Evolutionary conservation across 1,139 yeast genomes (phyloP).

Genomic region (Yamadazyma pseudoaaseri): DNA sequence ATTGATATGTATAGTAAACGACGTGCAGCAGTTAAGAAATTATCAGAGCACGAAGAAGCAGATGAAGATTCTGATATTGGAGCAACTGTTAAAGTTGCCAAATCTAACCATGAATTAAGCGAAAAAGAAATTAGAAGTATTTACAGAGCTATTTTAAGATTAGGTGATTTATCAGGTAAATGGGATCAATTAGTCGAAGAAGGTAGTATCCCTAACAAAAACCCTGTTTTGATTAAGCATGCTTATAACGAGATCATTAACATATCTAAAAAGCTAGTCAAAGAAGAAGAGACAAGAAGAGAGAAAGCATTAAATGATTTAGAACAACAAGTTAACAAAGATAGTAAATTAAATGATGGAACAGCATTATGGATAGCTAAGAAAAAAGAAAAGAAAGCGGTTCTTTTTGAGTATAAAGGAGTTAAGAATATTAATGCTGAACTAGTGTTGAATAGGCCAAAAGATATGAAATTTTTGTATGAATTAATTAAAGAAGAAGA

Average conservation of each 20-base stretch:
- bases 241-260: constrained; percentile 71
- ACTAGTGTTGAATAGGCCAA: constrained; percentile 75
- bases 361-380: constrained; percentile 53
- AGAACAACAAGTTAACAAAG: constrained; percentile 55
- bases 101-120: constrained; percentile 56
- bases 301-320: constrained; percentile 52
- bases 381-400: constrained; percentile 82
- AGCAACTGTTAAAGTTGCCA: constrained; percentile 21
- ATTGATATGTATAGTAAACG: constrained; percentile 84
- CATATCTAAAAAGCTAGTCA: constrained; percentile 60
- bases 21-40: constrained; percentile 66
- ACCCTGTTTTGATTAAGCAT: constrained; percentile 76
- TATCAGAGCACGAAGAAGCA: constrained; percentile 37
- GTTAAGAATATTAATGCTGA: constrained; percentile 93
- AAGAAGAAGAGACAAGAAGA: constrained; percentile 67
- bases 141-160: constrained; percentile 76
- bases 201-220: constrained; percentile 83
- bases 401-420: constrained; percentile 83
- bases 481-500: constrained; percentile 58
- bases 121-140: constrained; percentile 88
- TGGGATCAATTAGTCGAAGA: constrained; percentile 90
- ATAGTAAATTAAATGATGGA: constrained; percentile 33
- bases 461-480: constrained; percentile 69
- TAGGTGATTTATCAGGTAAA: constrained; percentile 77
- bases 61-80: constrained; percentile 19